phyloP scores from a whole-genome alignment of 2,329 filamentous ascomycete species.

The Dichotomopilus funicola region DNA sequence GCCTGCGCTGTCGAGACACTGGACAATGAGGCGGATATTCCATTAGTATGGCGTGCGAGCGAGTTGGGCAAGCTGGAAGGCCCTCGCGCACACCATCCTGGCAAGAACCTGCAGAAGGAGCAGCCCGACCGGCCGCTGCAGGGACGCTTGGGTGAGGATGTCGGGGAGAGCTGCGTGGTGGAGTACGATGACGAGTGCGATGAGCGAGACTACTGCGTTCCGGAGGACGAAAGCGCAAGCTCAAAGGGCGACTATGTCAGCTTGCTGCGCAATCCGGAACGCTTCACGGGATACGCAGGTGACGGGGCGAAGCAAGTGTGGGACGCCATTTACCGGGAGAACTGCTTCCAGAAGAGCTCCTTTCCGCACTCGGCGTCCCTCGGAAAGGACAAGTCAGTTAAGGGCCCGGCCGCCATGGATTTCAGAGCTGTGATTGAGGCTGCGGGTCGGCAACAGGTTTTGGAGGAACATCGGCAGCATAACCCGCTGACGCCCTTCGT shows the following conservation, averaged over 20 bases:
- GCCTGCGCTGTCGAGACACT: constrained; percentile 93
- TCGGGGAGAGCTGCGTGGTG: constrained; percentile 92
- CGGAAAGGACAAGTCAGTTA: constrained; percentile 38
- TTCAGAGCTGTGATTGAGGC: constrained; percentile 56
- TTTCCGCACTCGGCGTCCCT: constrained; percentile 54
- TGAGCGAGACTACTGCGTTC: constrained; percentile 92
- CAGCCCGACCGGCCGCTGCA: constrained; percentile 67
- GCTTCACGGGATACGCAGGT: constrained; percentile 90
- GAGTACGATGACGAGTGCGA: constrained; percentile 98
- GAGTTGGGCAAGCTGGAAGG: constrained; percentile 90
- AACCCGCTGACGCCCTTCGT: constrained; percentile 52
- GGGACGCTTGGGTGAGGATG: constrained; percentile 74
- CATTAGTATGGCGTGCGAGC: constrained; percentile 81
- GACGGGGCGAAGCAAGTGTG: constrained; percentile 82
- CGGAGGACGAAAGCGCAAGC: constrained; percentile 81
- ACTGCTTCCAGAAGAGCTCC: constrained; percentile 75
- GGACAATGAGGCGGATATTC: constrained; percentile 92
- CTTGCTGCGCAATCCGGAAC: constrained; percentile 84
- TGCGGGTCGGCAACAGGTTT: constrained; percentile 52
- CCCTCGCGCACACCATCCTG: constrained; percentile 83
- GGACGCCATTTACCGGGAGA: constrained; percentile 95
- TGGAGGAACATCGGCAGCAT: constrained; percentile 53
- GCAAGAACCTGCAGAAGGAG: constrained; percentile 64
- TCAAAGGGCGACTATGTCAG: constrained; percentile 96
- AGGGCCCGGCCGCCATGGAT: constrained; percentile 51